Base-by-base conservation (phyloP, 1,284 basidiomycete genomes). In the Marasmius oreades region DNA sequence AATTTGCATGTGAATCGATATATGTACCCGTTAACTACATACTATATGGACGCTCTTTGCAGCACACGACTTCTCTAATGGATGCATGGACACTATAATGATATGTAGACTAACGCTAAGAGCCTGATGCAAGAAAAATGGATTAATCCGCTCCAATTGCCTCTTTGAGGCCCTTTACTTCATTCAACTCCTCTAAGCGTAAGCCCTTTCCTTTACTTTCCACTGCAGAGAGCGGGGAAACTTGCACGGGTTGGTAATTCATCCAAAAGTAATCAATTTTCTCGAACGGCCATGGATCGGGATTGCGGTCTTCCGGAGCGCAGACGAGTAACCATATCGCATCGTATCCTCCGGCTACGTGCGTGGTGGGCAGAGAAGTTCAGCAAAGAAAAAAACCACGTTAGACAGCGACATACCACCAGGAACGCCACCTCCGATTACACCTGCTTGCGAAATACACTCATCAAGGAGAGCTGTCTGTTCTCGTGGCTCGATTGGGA, bases 351-450 rank as follows among this genome's bases (percentile, higher is more conserved):
- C 97, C 97, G 26, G 97, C 94, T 94, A 63, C 55, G 47, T 50
- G 52, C 34, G 47, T 20, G 52, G 52, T 42, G 20, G 36, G 51
- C 52, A 24, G 22, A 37, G 6, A 3, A 39, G n/a, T 20, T 28
- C 44, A 54, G 5, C 52, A 51, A 52, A 45, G 33, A 24, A 60
- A 52, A 48, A 23, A 53, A n/a, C n/a, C n/a, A n/a, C n/a, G n/a
- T n/a, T n/a, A 51, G 46, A 10, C 20, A 12, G 36, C 12, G 7
- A 69, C 85, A 61, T 64, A 91, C 93, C 95, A 58, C 96, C 96
- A 1, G 97, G 97, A 3, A 99, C 96, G 31, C 96, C 96, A 37
- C 95, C 95, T 8, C 93, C 95, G 33, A 99, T 78, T 2, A 98
- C 87, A 43, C 96, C 97, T 1, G 87, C 81, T 57, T 88, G 80